Percentiles rank a stretch among this genome's conserved stretches.
These are phyloP conservation scores for Saccharomycopsis fermentans DNA, from an alignment of 805 yeast genomes.

Conservation along the genomic window DNA sequence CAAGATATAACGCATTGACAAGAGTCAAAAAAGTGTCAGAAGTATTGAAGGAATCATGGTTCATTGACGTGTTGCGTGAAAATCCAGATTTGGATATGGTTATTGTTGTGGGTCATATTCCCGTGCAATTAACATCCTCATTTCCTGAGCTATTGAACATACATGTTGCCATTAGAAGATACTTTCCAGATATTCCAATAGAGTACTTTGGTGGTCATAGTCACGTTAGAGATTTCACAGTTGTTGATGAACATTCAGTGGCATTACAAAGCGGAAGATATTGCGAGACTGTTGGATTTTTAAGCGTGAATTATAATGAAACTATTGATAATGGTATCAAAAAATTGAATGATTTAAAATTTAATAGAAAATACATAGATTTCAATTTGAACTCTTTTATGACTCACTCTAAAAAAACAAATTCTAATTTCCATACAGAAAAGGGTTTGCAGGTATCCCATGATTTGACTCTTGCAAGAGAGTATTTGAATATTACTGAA, in stretches of 20 bases:
- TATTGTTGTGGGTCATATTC: conserved; percentile 71
- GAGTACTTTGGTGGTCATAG: conserved; percentile 94
- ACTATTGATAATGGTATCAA: conserved; percentile 13
- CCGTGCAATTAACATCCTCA: conserved; percentile 36
- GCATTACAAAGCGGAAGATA: conserved; percentile 91
- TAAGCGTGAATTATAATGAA: conserved; percentile 39
- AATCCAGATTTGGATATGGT: conserved; percentile 47
- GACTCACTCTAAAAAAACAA: conserved; percentile 38
- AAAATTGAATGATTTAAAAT: conserved; percentile 22
- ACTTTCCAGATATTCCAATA: conserved; percentile 52
- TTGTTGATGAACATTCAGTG: conserved; percentile 54
- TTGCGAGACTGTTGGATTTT: conserved; percentile 89
- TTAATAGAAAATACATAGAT: conserved; percentile 67
- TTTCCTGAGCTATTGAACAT: conserved; percentile 28
- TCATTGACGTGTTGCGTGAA: conserved; percentile 31
- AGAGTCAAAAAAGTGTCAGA: conserved; percentile 53
- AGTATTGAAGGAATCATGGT: conserved; percentile 54
- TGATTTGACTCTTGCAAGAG: conserved; percentile 34
- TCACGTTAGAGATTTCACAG: conserved; percentile 76
- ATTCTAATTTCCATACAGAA: conserved; percentile 39
- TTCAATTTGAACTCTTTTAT: conserved; percentile 65
- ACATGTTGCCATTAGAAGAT: conserved; percentile 38
- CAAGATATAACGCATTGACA: conserved; percentile 46
- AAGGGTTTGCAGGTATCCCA: conserved; percentile 42
- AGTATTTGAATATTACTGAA: conserved; percentile 41